Evolutionary conservation across 2,329 filamentous ascomycete species (phyloP), one percentile per base, ranked within the genome.

Genomic region (Fonsecaea pedrosoi): DNA sequence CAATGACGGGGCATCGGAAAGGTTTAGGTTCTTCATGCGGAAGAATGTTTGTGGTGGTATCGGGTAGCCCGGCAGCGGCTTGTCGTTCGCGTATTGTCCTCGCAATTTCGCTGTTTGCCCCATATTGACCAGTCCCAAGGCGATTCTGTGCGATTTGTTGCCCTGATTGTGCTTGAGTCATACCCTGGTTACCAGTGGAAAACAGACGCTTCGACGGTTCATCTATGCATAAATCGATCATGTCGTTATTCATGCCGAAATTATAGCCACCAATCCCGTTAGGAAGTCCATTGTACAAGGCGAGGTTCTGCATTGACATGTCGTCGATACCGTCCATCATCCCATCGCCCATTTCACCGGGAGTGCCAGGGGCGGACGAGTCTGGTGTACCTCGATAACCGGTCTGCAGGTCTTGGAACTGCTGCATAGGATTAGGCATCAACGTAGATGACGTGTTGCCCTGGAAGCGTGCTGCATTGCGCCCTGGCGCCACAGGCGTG

Each of bases 1-100:
- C 95, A 77, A 99, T 96, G 59, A 99, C 95, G 1, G 95, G 95
- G 75, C 95, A 99, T 77, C 94, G 92, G 84, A 97, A 99, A 0
- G 95, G 95, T 81, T 98, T 99, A 75, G 96, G 92, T 77, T 99
- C 94, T 77, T 98, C 94, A 15, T 90, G 90, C 66, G 86, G 85
- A 76, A 79, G 77, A 66, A 81, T 74, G 32, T 78, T 77, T 15
- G 73, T 73, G 32, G 78, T 80, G 38, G 79, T 81, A 70, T 83
- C 82, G 34, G 82, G 81, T 42, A 84, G 79, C 35, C 85, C 85
- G 37, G 86, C 86, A 70, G 88, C 80, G 69, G 89, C 81, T 73
- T 89, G 87, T 72, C 89, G 87, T 73, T 89, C 86, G 53, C 86
- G 84, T 60, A 90, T 85, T 37, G 85, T 84, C 74, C 86, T 84